phyloP scores from a whole-genome alignment of 495 filamentous ascomycete genomes.

The Neurospora tetrasperma region DNA sequence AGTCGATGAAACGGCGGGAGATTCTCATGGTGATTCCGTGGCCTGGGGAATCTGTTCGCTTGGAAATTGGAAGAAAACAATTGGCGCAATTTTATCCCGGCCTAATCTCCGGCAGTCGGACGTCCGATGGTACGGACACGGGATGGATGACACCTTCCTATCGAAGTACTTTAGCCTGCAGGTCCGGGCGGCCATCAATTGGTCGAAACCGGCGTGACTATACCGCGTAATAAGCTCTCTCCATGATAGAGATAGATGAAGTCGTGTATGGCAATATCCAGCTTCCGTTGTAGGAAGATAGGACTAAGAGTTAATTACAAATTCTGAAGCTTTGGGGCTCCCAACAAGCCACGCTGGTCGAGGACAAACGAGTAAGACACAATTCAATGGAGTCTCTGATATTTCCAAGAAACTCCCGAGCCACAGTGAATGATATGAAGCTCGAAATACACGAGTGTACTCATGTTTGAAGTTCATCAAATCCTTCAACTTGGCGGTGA shows the following conservation, averaged over 20 bases:
- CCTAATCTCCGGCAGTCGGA: background rate
- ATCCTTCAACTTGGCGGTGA: too few species aligned
- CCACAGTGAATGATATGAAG: background rate
- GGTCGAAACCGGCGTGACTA: background rate
- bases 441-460: background rate
- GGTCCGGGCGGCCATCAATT: background rate
- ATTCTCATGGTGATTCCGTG: background rate
- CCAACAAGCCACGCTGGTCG: background rate
- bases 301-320: background rate
- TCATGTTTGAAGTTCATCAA: background rate
- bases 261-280: background rate
- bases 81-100: background rate
- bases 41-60: background rate
- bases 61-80: accelerated
- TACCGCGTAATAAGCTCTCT: background rate
- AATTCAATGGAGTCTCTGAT: too few species aligned
- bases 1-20: background rate
- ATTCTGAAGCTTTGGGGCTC: too few species aligned
- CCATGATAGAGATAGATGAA: background rate
- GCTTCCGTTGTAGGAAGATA: background rate
- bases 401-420: too few species aligned
- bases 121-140: background rate
- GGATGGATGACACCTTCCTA: background rate
- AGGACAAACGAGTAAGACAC: too few species aligned
- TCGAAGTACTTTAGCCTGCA: background rate